Evolutionary conservation across 768 basidiomycete species (phyloP).

Genomic region (Macrolepiota fuliginosa): DNA sequence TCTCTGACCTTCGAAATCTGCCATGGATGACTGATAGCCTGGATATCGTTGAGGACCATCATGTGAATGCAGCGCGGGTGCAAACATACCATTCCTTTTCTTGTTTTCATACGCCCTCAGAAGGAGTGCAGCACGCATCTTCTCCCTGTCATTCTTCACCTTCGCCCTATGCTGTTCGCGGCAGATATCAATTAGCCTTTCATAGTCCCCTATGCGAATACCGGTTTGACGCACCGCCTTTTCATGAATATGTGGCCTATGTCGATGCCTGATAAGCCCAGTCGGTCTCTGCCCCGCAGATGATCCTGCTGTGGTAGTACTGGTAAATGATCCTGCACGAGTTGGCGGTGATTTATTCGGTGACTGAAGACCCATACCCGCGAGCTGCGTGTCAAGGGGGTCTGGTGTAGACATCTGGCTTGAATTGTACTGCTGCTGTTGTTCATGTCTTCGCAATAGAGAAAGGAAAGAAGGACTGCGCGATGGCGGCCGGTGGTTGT

Average conservation of each 20-base stretch:
- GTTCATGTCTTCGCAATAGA: conserved; percentile 1
- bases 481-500: neutral
- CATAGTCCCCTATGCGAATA: neutral
- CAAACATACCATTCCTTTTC: conserved; percentile 2
- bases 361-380: conserved; percentile 4
- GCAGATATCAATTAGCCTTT: neutral
- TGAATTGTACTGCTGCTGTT: neutral
- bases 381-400: neutral
- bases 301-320: neutral
- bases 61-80: neutral
- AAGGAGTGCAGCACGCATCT: neutral
- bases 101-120: conserved; percentile 3
- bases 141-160: conserved; percentile 4
- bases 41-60: neutral
- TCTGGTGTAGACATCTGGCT: neutral
- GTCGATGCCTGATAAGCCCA: conserved; percentile 8
- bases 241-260: conserved; percentile 8
- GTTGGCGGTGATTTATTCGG: neutral
- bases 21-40: conserved; percentile 11
- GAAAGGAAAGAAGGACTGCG: conserved; percentile 9
- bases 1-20: conserved; percentile 6
- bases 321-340: neutral
- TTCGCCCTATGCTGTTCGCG: neutral
- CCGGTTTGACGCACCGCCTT: neutral
- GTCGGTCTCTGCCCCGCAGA: neutral